Conservation (phyloP, 805 yeast species). For the Sugiyamaella americana region DNA sequence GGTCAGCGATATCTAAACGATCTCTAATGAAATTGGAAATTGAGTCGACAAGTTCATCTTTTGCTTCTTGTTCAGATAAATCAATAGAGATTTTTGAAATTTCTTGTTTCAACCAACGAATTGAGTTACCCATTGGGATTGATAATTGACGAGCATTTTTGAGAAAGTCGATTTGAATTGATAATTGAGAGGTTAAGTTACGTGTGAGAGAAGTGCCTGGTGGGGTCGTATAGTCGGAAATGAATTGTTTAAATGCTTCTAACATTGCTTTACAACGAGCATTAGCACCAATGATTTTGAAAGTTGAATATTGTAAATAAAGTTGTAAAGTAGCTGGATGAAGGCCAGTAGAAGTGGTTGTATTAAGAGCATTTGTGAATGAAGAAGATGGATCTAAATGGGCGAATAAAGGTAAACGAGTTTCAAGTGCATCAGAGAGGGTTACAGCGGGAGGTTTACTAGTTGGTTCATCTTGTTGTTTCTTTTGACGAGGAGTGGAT, state of each 20-base stretch:
- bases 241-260: slow-evolving; percentile 73
- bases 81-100: slow-evolving; percentile 78
- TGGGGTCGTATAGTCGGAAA: slow-evolving; percentile 78
- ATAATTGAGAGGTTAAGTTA: slow-evolving; percentile 78
- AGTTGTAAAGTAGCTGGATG: slow-evolving; percentile 81
- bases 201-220: slow-evolving; percentile 78
- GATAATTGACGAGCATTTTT: slow-evolving; percentile 87
- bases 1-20: slow-evolving; percentile 75
- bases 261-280: slow-evolving; percentile 82
- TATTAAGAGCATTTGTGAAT: neutral
- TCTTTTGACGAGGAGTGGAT: neutral
- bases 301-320: slow-evolving; percentile 74
- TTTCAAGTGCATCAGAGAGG: neutral
- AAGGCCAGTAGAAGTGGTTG: slow-evolving; percentile 44
- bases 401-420: slow-evolving; percentile 30
- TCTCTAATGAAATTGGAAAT: slow-evolving; percentile 81
- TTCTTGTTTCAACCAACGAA: slow-evolving; percentile 94
- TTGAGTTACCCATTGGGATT: slow-evolving; percentile 95
- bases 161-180: slow-evolving; percentile 88
- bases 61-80: slow-evolving; percentile 59
- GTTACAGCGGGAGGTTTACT: neutral
- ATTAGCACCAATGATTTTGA: slow-evolving; percentile 83
- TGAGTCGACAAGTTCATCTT: slow-evolving; percentile 50
- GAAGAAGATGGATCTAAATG: slow-evolving; percentile 31
- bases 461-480: neutral